Conservation (phyloP, 192 early-diverging fungal species). For the Allomyces macrogynus region DNA sequence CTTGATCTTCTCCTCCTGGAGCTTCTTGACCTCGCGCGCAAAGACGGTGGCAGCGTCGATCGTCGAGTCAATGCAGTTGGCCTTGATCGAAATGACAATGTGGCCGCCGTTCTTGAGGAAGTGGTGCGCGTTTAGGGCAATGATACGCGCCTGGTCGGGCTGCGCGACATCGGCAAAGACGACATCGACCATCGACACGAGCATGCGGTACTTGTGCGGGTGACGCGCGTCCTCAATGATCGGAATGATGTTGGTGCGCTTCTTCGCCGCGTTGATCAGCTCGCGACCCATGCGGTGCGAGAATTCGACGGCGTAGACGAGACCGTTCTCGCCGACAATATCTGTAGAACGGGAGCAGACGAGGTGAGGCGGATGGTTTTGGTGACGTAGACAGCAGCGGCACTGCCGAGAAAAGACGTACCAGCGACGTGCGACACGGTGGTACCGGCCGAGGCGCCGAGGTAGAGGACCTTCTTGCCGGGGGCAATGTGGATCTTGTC, state of each 20-base stretch:
- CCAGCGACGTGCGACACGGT: slow-evolving; percentile 94
- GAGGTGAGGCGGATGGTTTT: not conserved
- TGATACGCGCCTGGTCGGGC: slow-evolving; percentile 99
- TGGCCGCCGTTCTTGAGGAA: slow-evolving; percentile 93
- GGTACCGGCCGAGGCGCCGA: slow-evolving; percentile 88
- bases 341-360: not conserved
- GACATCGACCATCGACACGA: slow-evolving; percentile 94
- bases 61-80: slow-evolving; percentile 99
- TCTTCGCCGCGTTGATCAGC: slow-evolving; percentile 99
- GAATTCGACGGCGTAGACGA: slow-evolving; percentile 98
- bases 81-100: slow-evolving; percentile 99
- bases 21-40: slow-evolving; percentile 90
- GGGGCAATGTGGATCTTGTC: slow-evolving; percentile 90
- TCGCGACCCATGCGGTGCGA: slow-evolving; percentile 97
- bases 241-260: slow-evolving; percentile 97
- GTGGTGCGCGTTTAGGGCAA: slow-evolving; percentile 89
- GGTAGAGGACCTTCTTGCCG: slow-evolving; percentile 91
- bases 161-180: slow-evolving; percentile 99
- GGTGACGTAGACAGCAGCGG: not conserved
- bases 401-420: slow-evolving; percentile 67
- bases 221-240: slow-evolving; percentile 99
- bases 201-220: slow-evolving; percentile 99
- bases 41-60: slow-evolving; percentile 89
- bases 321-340: slow-evolving; percentile 39
- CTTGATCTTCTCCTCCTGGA: slow-evolving; percentile 66